phyloP scores from a whole-genome alignment of 129 eudicot genomes.

The Erigeron canadensis region DNA sequence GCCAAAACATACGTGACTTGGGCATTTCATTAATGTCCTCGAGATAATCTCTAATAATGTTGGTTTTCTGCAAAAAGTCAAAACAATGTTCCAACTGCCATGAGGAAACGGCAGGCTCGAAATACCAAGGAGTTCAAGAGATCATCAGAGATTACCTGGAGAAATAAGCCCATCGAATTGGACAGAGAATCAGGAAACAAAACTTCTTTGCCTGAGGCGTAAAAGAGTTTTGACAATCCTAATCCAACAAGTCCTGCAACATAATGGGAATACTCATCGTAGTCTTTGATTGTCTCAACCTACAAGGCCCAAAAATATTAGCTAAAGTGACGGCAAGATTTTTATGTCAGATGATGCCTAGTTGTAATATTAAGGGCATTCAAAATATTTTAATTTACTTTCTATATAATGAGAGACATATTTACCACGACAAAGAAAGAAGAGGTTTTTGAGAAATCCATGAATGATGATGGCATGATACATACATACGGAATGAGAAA shows the following conservation, averaged over 20 bases:
- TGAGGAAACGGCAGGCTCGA: not conserved
- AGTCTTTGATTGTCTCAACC: conserved; percentile 86
- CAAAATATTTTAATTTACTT: too few relatives aligned
- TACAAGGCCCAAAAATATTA: conserved; percentile 27
- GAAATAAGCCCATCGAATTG: conserved; percentile 90
- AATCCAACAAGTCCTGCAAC: conserved; percentile 86
- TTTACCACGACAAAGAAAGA: too few relatives aligned
- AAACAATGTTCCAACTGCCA: not conserved
- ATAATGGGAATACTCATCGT: conserved; percentile 91
- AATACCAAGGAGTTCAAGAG: not conserved
- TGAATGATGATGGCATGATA: too few relatives aligned
- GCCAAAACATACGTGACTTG: conserved; percentile 96
- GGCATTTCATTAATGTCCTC: conserved; percentile 95
- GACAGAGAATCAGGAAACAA: conserved; percentile 64
- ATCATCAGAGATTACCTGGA: conserved; percentile 55
- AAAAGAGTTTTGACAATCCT: conserved; percentile 79
- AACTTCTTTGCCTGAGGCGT: conserved; percentile 78
- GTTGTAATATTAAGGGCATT: too few relatives aligned
- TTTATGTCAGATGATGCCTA: not conserved
- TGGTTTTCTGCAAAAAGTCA: conserved; percentile 60
- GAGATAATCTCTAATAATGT: conserved; percentile 78
- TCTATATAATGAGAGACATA: not conserved
- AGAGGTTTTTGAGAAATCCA: too few relatives aligned
- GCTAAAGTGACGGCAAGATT: not conserved
- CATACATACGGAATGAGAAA: too few relatives aligned